Conservation (phyloP, 768 basidiomycete genomes). For the Phylloporus scabripes region DNA sequence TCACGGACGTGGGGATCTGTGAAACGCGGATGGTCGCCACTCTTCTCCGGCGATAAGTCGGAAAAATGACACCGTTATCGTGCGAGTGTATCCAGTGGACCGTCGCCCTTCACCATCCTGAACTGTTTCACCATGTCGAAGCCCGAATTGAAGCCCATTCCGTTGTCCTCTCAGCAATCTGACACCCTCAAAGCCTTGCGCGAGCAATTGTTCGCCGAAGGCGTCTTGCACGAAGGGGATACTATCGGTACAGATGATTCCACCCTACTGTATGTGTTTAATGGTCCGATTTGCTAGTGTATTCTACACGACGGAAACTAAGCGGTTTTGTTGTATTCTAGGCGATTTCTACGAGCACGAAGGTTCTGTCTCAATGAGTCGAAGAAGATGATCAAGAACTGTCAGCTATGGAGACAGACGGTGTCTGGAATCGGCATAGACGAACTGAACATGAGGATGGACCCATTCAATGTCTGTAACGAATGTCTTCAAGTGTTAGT, state of each 20-base stretch:
- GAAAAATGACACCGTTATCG: not conserved
- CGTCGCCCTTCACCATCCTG: not conserved
- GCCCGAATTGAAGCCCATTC: not conserved
- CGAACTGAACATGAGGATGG: slow-evolving; percentile 52
- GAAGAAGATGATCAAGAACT: slow-evolving; percentile 61
- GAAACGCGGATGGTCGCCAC: not conserved
- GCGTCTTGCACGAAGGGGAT: slow-evolving; percentile 53
- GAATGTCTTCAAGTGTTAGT: slow-evolving; percentile 25
- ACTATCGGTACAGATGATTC: slow-evolving; percentile 55
- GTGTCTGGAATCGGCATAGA: slow-evolving; percentile 64
- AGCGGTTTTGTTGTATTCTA: slow-evolving; percentile 23
- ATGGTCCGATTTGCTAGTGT: not conserved
- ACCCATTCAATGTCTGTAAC: slow-evolving; percentile 75
- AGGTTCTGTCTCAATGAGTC: slow-evolving; percentile 54
- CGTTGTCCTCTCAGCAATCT: slow-evolving; percentile 23
- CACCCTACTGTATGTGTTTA: slow-evolving; percentile 50
- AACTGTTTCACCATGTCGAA: slow-evolving; percentile 11
- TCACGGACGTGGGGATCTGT: not conserved
- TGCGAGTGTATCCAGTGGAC: not conserved
- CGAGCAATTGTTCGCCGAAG: slow-evolving; percentile 45
- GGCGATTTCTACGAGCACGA: slow-evolving; percentile 74
- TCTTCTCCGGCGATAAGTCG: not conserved
- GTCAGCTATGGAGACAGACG: slow-evolving; percentile 63
- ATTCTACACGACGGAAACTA: not conserved
- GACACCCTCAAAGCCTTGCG: slow-evolving; percentile 48